phyloP scores from a whole-genome alignment of 163 green algal species.

The Prototheca cutis region DNA sequence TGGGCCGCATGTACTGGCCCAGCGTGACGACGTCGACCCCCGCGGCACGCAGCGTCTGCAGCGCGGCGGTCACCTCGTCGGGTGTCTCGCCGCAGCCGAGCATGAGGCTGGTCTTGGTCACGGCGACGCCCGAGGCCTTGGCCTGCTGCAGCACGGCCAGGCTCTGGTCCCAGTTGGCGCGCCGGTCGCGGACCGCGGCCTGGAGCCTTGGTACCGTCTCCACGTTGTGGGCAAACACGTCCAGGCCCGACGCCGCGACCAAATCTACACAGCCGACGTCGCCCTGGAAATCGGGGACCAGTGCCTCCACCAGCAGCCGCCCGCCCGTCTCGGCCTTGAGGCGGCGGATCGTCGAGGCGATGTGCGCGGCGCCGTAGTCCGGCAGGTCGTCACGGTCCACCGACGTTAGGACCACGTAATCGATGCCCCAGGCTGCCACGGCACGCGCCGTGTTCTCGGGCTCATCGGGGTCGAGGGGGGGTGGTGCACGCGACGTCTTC shows the following conservation, averaged over 20 bases:
- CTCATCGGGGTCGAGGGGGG: slow-evolving; percentile 81
- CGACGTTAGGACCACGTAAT: slow-evolving; percentile 81
- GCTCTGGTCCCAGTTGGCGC: slow-evolving; percentile 85
- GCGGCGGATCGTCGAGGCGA: slow-evolving; percentile 58
- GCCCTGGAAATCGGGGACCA: slow-evolving; percentile 89
- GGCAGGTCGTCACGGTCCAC: slow-evolving; percentile 95
- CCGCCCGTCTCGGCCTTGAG: slow-evolving; percentile 61
- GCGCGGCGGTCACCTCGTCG: slow-evolving; percentile 69
- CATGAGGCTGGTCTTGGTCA: slow-evolving; percentile 97
- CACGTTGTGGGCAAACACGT: slow-evolving; percentile 99
- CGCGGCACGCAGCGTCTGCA: slow-evolving; percentile 18
- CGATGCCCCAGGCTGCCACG: slow-evolving; percentile 63
- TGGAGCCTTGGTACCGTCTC: slow-evolving; percentile 81
- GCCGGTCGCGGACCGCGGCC: slow-evolving; percentile 72
- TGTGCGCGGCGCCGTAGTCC: slow-evolving; percentile 74
- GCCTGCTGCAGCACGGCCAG: slow-evolving; percentile 69
- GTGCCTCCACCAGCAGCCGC: slow-evolving; percentile 75
- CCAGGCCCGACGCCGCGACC: slow-evolving; percentile 76
- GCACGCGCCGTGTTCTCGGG: slow-evolving; percentile 79
- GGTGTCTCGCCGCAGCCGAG: slow-evolving; percentile 84
- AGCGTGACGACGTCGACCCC: slow-evolving; percentile 93
- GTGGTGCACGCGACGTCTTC: slow-evolving; percentile 78
- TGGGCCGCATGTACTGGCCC: slow-evolving; percentile 97
- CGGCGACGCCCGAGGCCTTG: slow-evolving; percentile 56
- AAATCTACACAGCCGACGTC: slow-evolving; percentile 41